Conservation (phyloP, 208 protist genomes). For the Leishmania aethiopica region DNA sequence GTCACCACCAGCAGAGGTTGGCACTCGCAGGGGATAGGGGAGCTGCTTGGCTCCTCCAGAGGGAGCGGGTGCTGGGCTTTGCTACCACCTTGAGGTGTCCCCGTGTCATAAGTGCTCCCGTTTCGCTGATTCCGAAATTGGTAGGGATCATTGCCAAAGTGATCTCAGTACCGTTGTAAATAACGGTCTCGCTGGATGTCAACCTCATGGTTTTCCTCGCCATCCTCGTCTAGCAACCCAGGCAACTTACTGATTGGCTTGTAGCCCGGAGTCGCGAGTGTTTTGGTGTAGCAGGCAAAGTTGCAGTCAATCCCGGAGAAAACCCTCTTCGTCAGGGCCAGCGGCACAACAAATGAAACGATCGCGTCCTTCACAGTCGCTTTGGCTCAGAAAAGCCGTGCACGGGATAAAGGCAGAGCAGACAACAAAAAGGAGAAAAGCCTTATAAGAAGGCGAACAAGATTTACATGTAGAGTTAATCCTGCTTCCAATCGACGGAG, state of each 20-base stretch:
- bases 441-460: neutral
- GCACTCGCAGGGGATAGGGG: neutral
- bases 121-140: constrained; percentile 30
- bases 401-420: neutral
- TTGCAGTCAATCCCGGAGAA: constrained; percentile 46
- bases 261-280: constrained; percentile 19
- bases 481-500: neutral
- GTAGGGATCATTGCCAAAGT: constrained; percentile 13
- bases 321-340: constrained; percentile 1
- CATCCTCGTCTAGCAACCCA: neutral
- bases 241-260: neutral
- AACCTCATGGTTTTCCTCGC: constrained; percentile 12
- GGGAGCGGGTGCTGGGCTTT: neutral
- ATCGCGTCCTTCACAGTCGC: neutral
- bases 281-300: constrained; percentile 37
- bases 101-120: neutral
- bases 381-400: neutral
- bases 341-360: neutral
- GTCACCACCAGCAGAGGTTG: neutral
- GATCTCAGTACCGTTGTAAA: constrained; percentile 5
- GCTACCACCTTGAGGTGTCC: neutral
- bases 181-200: constrained; percentile 22
- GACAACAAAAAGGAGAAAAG: neutral
- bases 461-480: neutral
- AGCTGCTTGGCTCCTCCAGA: too few relatives aligned